phyloP scores from a whole-genome alignment of 306 rosid species.

The Begonia masoniana region DNA sequence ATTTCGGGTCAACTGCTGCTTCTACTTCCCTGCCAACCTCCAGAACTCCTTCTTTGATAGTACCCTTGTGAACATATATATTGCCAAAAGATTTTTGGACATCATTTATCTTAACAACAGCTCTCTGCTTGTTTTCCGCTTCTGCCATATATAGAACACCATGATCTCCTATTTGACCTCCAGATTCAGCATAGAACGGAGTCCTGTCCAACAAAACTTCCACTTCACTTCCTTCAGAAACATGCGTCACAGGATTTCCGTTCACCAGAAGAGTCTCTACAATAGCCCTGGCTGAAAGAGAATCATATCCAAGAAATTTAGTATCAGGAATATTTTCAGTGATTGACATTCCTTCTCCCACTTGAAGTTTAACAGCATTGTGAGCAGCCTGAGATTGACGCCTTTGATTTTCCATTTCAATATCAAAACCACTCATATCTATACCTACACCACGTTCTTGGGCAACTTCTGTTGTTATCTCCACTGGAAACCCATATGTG shows the following conservation, averaged over 20 bases:
- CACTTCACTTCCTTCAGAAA: slow-evolving; percentile 67
- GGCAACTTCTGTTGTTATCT: slow-evolving; percentile 90
- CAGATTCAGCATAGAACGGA: slow-evolving; percentile 98
- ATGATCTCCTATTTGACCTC: slow-evolving; percentile 88
- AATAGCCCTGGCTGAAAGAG: slow-evolving; percentile 60
- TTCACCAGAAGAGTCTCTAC: slow-evolving; percentile 71
- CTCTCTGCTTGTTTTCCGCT: slow-evolving; percentile 43
- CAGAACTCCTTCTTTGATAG: slow-evolving; percentile 60
- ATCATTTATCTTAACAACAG: slow-evolving; percentile 71
- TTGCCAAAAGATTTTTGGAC: slow-evolving; percentile 82
- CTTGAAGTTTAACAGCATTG: slow-evolving; percentile 57
- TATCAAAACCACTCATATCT: slow-evolving; percentile 69
- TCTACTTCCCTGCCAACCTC: slow-evolving; percentile 92
- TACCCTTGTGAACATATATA: slow-evolving; percentile 86
- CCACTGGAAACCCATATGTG: slow-evolving; percentile 80
- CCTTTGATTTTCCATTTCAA: slow-evolving; percentile 90
- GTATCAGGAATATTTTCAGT: slow-evolving; percentile 56
- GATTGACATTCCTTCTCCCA: slow-evolving; percentile 52
- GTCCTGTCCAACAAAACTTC: slow-evolving; percentile 74
- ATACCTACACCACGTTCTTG: slow-evolving; percentile 74
- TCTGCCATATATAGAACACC: slow-evolving; percentile 59
- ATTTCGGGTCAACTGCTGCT: slow-evolving; percentile 65
- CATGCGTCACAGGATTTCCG: slow-evolving; percentile 58
- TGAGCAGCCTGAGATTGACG: slow-evolving; percentile 99
- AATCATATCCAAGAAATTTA: slow-evolving; percentile 79